phyloP scores from a whole-genome alignment of 352 stramenopile genomes.

The Globisporangium cylindrosporum region DNA sequence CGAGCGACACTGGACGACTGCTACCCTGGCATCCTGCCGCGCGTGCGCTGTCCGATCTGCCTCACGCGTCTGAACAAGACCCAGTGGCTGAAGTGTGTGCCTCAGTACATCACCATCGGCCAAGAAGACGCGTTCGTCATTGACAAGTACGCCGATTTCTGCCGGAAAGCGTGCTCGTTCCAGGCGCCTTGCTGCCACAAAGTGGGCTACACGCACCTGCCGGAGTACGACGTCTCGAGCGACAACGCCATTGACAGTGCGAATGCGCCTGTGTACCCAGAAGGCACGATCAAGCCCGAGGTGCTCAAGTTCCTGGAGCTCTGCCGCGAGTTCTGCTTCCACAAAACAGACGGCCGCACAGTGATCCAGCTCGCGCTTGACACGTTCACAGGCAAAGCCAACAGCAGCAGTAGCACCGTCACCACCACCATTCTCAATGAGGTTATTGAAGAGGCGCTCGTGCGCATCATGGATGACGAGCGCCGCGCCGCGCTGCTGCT shows the following conservation, averaged over 20 bases:
- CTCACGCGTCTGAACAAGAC: conserved; percentile 28
- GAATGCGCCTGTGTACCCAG: not conserved
- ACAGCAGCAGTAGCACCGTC: not conserved
- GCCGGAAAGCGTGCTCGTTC: conserved; percentile 26
- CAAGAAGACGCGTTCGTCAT: too few relatives aligned
- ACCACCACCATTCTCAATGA: conserved; percentile 1
- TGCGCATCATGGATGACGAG: conserved; percentile 36
- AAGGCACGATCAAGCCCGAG: too few relatives aligned
- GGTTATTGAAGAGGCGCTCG: conserved; percentile 11
- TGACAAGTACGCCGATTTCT: conserved; percentile 14
- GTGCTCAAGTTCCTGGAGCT: not conserved
- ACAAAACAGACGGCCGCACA: conserved; percentile 1
- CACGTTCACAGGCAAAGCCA: not conserved
- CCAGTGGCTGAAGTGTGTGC: conserved; percentile 13
- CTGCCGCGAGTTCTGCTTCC: conserved; percentile 15
- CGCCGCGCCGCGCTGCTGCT: conserved; percentile 42
- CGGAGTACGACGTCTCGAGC: not conserved
- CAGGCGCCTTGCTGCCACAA: conserved; percentile 29
- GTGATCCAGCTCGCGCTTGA: conserved; percentile 11
- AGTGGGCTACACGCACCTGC: conserved; percentile 27
- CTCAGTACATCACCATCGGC: too few relatives aligned
- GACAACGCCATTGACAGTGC: not conserved
- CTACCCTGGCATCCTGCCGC: conserved; percentile 39
- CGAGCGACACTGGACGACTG: not conserved
- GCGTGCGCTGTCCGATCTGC: conserved; percentile 43